Base-by-base conservation (phyloP, 2,329 filamentous ascomycete species). In the Colletotrichum sublineola region DNA sequence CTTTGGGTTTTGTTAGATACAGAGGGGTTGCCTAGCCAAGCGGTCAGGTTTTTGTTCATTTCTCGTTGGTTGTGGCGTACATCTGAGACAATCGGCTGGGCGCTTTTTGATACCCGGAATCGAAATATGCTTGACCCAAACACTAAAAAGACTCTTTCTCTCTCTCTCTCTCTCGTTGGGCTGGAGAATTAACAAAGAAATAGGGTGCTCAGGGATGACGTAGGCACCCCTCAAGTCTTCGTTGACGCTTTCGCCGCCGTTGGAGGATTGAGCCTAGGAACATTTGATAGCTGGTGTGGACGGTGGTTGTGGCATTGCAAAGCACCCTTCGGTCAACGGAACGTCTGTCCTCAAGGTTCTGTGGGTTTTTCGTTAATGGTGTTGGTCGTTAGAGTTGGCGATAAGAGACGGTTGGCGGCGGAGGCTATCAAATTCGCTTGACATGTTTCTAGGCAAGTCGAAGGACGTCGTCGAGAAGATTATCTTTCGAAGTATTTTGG, bases 291-390 rank as follows among this genome's bases (percentile, higher is more conserved):
- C 42, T 64, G 63, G 20, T 15, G 29, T 33, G 36, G n/a, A 18
- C 11, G 66, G 60, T n/a, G 31, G 46, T 40, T 63, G 36, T 40
- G 63, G 24, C 31, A 29, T 18, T 66, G 62, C n/a, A 40, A 12
- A 63, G 60, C 14, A 40, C 44, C 44, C 24, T 29, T 50, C 36
- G 44, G 14, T 50, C n/a, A 48, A 24, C 36, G n/a, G 44, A 63
- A 33, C 60, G 44, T 63, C 20, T 38, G 53, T 20, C 20, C 9
- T 40, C 20, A 48, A 38, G n/a, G 20, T 11, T 48, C 42, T 24
- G 29, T 11, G 20, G n/a, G 48, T n/a, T 50, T 15, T n/a, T 9
- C 12, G n/a, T 24, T 48, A 15, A 40, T 38, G 20, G 48, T n/a
- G n/a, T 42, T 50, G 48, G 55, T 61, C 24, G 61, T 48, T 55